phyloP scores from a whole-genome alignment of 2,329 filamentous ascomycete species.

The Periconia sp. region DNA sequence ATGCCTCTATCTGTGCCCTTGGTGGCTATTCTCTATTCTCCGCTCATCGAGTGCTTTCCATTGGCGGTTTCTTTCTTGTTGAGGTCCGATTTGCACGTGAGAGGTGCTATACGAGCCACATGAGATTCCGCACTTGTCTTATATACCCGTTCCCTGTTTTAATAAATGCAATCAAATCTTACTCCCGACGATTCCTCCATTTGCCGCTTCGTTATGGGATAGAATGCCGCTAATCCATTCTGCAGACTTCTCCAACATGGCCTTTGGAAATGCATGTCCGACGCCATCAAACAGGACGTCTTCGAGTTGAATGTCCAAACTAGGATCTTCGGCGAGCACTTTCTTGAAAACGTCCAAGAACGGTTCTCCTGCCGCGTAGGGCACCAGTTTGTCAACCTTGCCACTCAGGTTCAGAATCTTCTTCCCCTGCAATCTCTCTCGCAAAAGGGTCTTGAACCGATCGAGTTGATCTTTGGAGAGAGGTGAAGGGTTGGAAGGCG shows the following conservation, averaged over 20 bases:
- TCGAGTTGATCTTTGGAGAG: constrained; percentile 38
- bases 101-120: too few species aligned
- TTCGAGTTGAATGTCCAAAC: constrained; percentile 57
- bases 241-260: constrained; percentile 69
- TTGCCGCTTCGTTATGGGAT: constrained; percentile 9
- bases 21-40: too few species aligned
- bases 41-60: too few species aligned
- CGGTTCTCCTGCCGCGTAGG: constrained; percentile 61
- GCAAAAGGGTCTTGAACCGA: constrained; percentile 23
- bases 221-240: constrained; percentile 59
- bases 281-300: constrained; percentile 69
- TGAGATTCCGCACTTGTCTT: too few species aligned
- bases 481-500: constrained; percentile 28
- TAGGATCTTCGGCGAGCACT: constrained; percentile 55
- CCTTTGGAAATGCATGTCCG: constrained; percentile 68
- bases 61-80: too few species aligned
- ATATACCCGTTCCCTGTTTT: too few species aligned
- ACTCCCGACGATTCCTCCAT: too few species aligned
- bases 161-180: too few species aligned
- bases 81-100: too few species aligned
- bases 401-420: constrained; percentile 47
- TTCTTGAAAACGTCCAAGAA: constrained; percentile 65
- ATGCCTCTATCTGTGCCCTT: too few species aligned
- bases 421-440: constrained; percentile 53
- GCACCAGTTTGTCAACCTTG: constrained; percentile 74